Conservation (phyloP, 257 asterid species). For the Rehmannia glutinosa region DNA sequence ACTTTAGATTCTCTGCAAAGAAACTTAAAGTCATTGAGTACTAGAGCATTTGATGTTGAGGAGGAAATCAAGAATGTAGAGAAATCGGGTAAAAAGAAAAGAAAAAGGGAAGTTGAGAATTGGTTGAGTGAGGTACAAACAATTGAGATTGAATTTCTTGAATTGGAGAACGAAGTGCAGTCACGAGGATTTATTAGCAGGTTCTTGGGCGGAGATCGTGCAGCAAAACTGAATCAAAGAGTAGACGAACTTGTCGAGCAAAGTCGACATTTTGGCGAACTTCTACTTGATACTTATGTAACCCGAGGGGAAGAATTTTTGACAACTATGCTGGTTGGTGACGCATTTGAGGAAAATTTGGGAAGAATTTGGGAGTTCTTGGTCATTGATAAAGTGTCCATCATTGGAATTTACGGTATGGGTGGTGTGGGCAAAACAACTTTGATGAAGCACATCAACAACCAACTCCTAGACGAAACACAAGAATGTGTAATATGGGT, state of each 20-base stretch:
- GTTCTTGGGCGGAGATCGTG: slow-evolving; percentile 8
- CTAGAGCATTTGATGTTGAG: background rate
- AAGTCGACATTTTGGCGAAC: slow-evolving; percentile 4
- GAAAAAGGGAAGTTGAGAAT: slow-evolving; percentile 16
- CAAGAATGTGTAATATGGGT: slow-evolving; percentile 18
- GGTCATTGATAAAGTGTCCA: background rate
- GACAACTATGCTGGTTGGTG: background rate
- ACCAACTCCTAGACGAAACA: background rate
- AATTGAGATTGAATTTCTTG: background rate
- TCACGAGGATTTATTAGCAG: background rate
- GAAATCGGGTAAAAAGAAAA: slow-evolving; percentile 5
- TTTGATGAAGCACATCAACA: slow-evolving; percentile 1
- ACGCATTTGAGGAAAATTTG: slow-evolving; percentile 2
- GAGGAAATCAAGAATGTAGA: background rate
- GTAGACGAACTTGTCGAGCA: background rate
- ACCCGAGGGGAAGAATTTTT: background rate
- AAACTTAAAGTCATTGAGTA: background rate
- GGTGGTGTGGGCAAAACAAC: slow-evolving; percentile 27
- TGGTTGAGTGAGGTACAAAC: slow-evolving; percentile 11
- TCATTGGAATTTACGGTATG: slow-evolving; percentile 13
- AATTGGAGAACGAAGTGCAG: background rate
- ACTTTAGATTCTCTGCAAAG: background rate
- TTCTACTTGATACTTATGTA: background rate
- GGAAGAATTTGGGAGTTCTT: background rate
- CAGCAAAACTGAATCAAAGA: background rate